Evolutionary conservation across 2,329 filamentous ascomycete genomes (phyloP), one percentile per base, ranked within the genome.

Genomic region (Botrytis byssoidea): DNA sequence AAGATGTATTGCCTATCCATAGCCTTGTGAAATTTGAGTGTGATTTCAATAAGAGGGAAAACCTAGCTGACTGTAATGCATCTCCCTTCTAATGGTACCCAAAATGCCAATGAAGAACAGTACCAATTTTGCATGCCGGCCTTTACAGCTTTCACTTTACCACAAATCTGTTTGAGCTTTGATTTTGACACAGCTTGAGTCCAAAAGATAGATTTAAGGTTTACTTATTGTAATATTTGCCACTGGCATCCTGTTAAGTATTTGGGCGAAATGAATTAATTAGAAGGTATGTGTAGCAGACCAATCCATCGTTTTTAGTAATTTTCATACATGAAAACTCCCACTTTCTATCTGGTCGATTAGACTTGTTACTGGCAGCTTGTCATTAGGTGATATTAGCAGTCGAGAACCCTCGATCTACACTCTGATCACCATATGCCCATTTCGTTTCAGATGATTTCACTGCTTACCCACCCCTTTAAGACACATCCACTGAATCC

Each of bases 381-480:
- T 29, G 51, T 29, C 51, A 32, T 57, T 29, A 4, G 18, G n/a
- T 57, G 51, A 57, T 32, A 55, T 55, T 55, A 7, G 7, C 25
- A 55, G 4, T 55, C 25, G 48, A n/a, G 25, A 55, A 55, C 22
- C 25, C 60, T 20, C 20, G 42, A 67, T 67, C 64, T 67, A 67
- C 65, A 51, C 65, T n/a, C 44, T 35, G 44, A 51, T 51, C 44
- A 51, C 12, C 46, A 25, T 25, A 5, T 67, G 65, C 12, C 32
- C 65, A 67, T 25, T n/a, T 67, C 65, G 46, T 35, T 51, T 51
- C 44, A 67, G 46, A 67, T 67, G 44, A 67, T 22, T 42, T n/a
- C 42, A 65, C 25, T 44, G 42, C 25, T 44, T 22, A 29, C 8
- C 37, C 29, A 32, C 44, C 32, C 44, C 22, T 51, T 46, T 32